Evolutionary conservation across 163 green algal species (phyloP).

Genomic region (Prototheca wickerhamii): DNA sequence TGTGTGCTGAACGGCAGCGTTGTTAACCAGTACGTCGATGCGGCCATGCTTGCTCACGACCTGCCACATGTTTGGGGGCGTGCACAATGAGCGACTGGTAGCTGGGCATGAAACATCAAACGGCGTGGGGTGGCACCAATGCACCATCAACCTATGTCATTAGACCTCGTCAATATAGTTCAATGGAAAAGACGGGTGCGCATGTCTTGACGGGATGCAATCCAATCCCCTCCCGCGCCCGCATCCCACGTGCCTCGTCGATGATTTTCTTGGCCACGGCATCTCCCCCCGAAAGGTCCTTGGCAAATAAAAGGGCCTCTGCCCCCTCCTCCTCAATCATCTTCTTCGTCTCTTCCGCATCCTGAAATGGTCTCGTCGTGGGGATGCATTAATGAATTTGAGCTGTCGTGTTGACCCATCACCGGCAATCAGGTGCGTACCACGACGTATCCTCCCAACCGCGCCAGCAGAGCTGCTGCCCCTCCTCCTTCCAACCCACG

Average conservation of each 20-base stretch:
- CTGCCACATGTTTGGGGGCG: too few relatives aligned
- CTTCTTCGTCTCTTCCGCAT: slow-evolving; percentile 13
- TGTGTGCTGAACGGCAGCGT: slow-evolving; percentile 23
- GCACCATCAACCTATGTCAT: too few relatives aligned
- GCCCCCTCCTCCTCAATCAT: slow-evolving; percentile 16
- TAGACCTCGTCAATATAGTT: too few relatives aligned
- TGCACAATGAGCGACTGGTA: too few relatives aligned
- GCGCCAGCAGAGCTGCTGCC: background rate
- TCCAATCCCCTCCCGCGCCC: too few relatives aligned
- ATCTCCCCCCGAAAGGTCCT: slow-evolving; percentile 18
- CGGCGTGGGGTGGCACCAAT: too few relatives aligned
- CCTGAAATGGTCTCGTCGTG: background rate
- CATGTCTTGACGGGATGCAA: background rate
- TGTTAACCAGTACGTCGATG: slow-evolving; percentile 47
- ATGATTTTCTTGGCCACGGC: slow-evolving; percentile 28
- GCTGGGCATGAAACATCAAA: too few relatives aligned
- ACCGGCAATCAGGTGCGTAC: background rate
- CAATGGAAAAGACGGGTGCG: background rate
- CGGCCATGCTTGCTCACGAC: slow-evolving; percentile 26
- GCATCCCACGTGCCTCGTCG: too few relatives aligned
- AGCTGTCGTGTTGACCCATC: background rate
- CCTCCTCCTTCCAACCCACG: too few relatives aligned
- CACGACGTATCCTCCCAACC: background rate
- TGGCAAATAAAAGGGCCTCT: slow-evolving; percentile 6
- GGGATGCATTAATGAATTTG: background rate